These are phyloP conservation scores for Claviceps sp. DNA, from an alignment of 2,329 filamentous ascomycete species.

Conservation along the genomic window DNA sequence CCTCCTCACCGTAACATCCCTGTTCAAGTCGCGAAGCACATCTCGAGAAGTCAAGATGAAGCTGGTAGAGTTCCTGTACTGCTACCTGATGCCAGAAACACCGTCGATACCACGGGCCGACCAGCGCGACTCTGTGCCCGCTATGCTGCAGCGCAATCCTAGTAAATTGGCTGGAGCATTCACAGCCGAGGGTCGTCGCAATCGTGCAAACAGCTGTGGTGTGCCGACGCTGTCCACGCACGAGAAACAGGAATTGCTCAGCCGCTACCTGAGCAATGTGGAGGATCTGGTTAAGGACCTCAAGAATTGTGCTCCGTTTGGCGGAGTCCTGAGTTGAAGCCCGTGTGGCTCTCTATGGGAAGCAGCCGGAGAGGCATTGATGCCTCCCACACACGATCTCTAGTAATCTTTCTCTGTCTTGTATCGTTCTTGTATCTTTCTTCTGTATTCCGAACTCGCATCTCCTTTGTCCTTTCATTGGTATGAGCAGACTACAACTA, in stretches of 20 bases:
- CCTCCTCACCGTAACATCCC: constrained; percentile 75
- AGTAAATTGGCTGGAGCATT: constrained; percentile 53
- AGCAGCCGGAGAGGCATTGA: too few relatives aligned
- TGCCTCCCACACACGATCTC: too few relatives aligned
- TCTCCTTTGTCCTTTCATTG: background rate
- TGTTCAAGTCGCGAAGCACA: constrained; percentile 83
- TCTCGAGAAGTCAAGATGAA: constrained; percentile 85
- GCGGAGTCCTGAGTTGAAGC: constrained; percentile 31
- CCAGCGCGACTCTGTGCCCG: constrained; percentile 30
- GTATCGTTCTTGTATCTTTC: background rate
- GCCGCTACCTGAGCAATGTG: constrained; percentile 66
- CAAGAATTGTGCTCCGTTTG: constrained; percentile 64
- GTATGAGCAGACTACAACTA: background rate
- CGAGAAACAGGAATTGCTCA: constrained; percentile 71
- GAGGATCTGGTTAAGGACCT: constrained; percentile 77
- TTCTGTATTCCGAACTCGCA: background rate
- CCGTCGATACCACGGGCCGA: constrained; percentile 41
- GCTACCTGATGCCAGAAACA: constrained; percentile 92
- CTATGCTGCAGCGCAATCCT: constrained; percentile 50
- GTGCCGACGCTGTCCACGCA: constrained; percentile 50
- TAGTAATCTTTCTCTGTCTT: background rate
- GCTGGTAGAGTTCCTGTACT: constrained; percentile 94
- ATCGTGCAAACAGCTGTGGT: constrained; percentile 22
- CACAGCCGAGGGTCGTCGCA: constrained; percentile 19
- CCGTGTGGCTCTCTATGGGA: too few relatives aligned